A percentile compares a stretch with the other conserved stretches of the same genome.
These are phyloP conservation scores for Colletotrichum theobromicola DNA, from an alignment of 2,329 filamentous ascomycete genomes.

Conservation along the genomic window DNA sequence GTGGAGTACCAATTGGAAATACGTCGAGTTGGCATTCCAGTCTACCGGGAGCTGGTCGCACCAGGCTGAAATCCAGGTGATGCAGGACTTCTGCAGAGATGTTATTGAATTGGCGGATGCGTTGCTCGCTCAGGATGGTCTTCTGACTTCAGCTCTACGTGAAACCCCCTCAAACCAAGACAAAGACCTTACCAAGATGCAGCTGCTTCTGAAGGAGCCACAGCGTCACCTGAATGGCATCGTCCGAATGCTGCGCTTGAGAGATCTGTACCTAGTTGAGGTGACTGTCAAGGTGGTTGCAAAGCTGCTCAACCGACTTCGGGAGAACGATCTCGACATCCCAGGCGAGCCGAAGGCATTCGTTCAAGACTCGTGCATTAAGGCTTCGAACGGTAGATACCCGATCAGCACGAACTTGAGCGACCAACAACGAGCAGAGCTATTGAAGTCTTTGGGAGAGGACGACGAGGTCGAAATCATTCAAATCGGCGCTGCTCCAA, in stretches of 20 bases:
- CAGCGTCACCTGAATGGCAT: constrained; percentile 70
- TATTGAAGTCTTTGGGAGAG: constrained; percentile 68
- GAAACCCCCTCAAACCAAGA: constrained; percentile 42
- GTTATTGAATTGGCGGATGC: constrained; percentile 92
- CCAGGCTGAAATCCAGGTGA: constrained; percentile 73
- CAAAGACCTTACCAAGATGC: constrained; percentile 41
- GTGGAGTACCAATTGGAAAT: constrained; percentile 86
- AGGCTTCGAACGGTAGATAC: constrained; percentile 57
- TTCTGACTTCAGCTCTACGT: constrained; percentile 75
- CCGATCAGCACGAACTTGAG: constrained; percentile 79
- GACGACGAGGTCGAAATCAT: constrained; percentile 60
- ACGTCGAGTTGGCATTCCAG: constrained; percentile 77
- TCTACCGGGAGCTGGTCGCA: constrained; percentile 86
- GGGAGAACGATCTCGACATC: constrained; percentile 76
- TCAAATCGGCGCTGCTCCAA: constrained; percentile 39
- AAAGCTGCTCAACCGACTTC: constrained; percentile 84
- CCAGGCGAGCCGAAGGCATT: constrained; percentile 62
- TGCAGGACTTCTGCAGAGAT: constrained; percentile 94
- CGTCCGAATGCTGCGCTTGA: constrained; percentile 87
- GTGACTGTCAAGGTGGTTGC: constrained; percentile 83
- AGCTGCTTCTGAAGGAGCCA: constrained; percentile 66
- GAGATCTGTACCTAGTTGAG: constrained; percentile 83
- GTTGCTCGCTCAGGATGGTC: constrained; percentile 82
- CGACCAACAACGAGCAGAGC: constrained; percentile 82
- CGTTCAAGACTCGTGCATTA: constrained; percentile 72